Evolutionary conservation across 1,139 yeast species (phyloP), one percentile per base, ranked within the genome.

Genomic region (Kodamaea plutei): DNA sequence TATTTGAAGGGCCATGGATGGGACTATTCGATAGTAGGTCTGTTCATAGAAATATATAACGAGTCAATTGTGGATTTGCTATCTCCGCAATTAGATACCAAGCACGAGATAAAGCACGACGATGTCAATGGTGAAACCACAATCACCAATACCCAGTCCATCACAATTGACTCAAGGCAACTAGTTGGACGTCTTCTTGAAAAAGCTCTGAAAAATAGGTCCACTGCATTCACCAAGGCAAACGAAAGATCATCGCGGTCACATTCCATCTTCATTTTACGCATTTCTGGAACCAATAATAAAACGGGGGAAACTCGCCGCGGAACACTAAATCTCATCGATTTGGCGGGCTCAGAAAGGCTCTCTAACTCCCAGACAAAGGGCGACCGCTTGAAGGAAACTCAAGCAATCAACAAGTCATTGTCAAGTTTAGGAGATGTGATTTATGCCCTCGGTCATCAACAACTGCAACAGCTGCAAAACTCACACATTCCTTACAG

Each of bases 341-440:
- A 87, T 54, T 62, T 87, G 38, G 96, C 96, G 0, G 96, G 96
- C 6, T 81, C 93, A 0, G 99, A 91, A 58, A 66, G 97, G 35
- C 63, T 89, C n/a, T 56, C 79, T 9, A 71, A 73, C 14, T 82
- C 95, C 0, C 84, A 80, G 45, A 94, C 76, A 0, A 73, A 74
- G 3, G 96, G 96, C 0, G 87, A 82, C 8, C 59, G 97, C 27
- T 60, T 91, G 15, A 76, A 75, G 43, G 98, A 91, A 55, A 89
- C 98, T 0, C 94, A 84, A 48, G 77, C 89, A 4, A 91, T 91
- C 38, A 91, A 91, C 56, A 84, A 80, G 54, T 87, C 96, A 8
- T 65, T 91, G 32, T 84, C 96, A 40, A 75, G 89, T 35, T 67
- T 91, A 16, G 96, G 96, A 1, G 96, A 89, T 56, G 98, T 93